Evolutionary conservation across 176 grass and related monocot species (phyloP), one percentile per base, ranked within the genome.

Genomic region (Echinochloa phyllopogon): DNA sequence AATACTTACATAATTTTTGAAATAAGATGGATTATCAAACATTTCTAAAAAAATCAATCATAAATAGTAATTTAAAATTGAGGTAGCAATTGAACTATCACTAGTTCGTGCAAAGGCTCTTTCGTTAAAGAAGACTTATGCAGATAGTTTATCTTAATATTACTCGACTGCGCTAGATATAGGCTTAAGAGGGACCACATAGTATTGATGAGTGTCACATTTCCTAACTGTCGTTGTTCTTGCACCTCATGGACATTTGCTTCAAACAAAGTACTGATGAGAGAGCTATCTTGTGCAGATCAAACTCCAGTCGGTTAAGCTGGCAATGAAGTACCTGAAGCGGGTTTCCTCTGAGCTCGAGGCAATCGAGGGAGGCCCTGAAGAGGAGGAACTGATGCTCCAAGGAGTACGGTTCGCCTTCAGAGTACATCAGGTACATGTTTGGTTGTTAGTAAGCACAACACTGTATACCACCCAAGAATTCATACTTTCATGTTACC

Each of bases 371-470:
- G 90, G 86, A 72, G 84, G 90, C n/a, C 86, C 80, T 23, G 97
- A 96, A 24, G 97, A 99, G 82, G 97, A 96, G 75, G 97, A 99
- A 23, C 76, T 99, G 74, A 99, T 96, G 90, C 94, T 99, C 61
- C 97, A 94, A 71, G 97, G 90, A 14, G 97, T 99, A 43, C 86
- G 97, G 69, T 96, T 94, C 86, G 97, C 97, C 63, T 99, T 99
- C 75, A 88, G 97, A 65, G 97, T 99, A 41, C 97, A 99, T 69
- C 97, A 99, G 97, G 97, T 99, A 89, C 10, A 14, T 11, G 11
- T 14, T 53, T 21, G 21, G 14, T 39, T n/a, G 39, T 47, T n/a
- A 62, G 8, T 2, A 9, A 17, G 23, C 16, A 14, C 38, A 57
- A n/a, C 17, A 9, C 17, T 45, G 12, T 16, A 51, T 2, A 21